These are phyloP conservation scores for Cardamine resedifolia DNA, from an alignment of 345 rosid species.

Conservation along the genomic window DNA sequence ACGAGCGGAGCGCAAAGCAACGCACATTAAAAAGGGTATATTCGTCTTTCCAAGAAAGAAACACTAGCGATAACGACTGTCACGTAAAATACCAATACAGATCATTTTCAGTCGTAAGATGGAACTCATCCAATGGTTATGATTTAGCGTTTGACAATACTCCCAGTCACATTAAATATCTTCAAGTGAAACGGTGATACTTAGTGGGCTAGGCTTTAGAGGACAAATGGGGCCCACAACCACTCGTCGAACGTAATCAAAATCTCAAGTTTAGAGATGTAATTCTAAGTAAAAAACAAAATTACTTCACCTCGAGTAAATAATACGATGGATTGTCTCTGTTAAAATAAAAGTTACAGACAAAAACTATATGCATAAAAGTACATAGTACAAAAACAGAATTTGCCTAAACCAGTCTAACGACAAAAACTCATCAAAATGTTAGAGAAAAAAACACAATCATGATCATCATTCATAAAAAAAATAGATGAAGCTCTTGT, in stretches of 20 bases:
- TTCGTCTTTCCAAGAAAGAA: neutral
- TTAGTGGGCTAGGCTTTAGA: conserved; percentile 34
- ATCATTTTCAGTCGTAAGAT: conserved; percentile 13
- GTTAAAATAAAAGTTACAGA: conserved; percentile 8
- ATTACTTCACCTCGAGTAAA: neutral
- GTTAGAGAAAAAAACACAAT: conserved; percentile 33
- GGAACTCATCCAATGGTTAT: neutral
- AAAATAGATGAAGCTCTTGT: neutral
- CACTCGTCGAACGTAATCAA: neutral
- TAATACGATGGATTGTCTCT: neutral
- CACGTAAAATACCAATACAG: neutral
- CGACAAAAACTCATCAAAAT: conserved; percentile 21
- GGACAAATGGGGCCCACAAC: neutral
- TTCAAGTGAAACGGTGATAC: conserved; percentile 11
- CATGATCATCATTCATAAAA: conserved; percentile 17
- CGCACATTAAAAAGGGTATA: conserved; percentile 29
- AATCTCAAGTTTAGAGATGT: neutral
- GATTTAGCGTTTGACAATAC: neutral
- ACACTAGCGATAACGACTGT: conserved; percentile 19
- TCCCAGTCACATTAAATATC: neutral
- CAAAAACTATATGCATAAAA: conserved; percentile 34
- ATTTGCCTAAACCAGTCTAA: conserved; percentile 33
- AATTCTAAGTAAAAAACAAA: neutral
- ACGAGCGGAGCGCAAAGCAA: conserved; percentile 37
- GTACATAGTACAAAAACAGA: conserved; percentile 27